Evolutionary conservation across 148 eudicot species (phyloP).

Genomic region (Fallopia convolvulus): DNA sequence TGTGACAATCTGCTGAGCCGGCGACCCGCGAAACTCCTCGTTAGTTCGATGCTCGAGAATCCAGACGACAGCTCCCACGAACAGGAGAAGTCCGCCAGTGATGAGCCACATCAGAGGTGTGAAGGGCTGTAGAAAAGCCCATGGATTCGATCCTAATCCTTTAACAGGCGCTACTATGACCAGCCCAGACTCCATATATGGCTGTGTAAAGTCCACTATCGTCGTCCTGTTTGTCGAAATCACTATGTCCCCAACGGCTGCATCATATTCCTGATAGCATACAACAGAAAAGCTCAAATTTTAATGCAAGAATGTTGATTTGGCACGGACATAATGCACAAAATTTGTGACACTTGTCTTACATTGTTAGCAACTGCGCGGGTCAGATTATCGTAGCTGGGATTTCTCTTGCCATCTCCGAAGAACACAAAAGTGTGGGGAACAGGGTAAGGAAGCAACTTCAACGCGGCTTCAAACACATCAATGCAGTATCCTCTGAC

Average conservation of each 20-base stretch:
- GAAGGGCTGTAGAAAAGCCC: slow-evolving; percentile 74
- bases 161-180: slow-evolving; percentile 59
- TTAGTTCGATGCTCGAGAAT: slow-evolving; percentile 72
- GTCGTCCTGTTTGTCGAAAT: slow-evolving; percentile 66
- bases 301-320: not conserved
- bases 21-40: slow-evolving; percentile 71
- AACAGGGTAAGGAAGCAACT: slow-evolving; percentile 74
- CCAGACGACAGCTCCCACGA: slow-evolving; percentile 73
- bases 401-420: slow-evolving; percentile 71
- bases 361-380: slow-evolving; percentile 53
- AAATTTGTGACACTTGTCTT: slow-evolving; percentile 18
- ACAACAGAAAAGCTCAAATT: not conserved
- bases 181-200: slow-evolving; percentile 61
- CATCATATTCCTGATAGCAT: slow-evolving; percentile 56
- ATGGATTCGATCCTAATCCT: slow-evolving; percentile 37
- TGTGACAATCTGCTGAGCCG: slow-evolving; percentile 61
- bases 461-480: slow-evolving; percentile 84
- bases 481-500: slow-evolving; percentile 83
- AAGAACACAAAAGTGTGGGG: slow-evolving; percentile 50
- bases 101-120: slow-evolving; percentile 57
- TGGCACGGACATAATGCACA: no score
- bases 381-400: slow-evolving; percentile 45
- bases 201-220: slow-evolving; percentile 83
- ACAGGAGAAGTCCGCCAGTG: slow-evolving; percentile 46
- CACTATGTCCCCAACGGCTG: slow-evolving; percentile 77